Conservation (phyloP, 2,329 filamentous ascomycete species). For the Phialocephala subalpina region DNA sequence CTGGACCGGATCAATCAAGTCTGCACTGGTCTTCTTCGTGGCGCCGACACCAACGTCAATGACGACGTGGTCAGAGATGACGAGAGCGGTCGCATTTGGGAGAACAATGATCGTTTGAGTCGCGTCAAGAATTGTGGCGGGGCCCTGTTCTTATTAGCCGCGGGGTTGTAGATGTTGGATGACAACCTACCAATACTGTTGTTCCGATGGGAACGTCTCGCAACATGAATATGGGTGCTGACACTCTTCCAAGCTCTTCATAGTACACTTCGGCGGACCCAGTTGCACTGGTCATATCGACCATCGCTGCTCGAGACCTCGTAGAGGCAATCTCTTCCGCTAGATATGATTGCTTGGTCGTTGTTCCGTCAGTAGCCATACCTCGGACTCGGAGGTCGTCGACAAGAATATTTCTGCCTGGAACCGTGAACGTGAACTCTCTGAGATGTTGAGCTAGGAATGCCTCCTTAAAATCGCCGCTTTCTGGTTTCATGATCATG, state of each 20-base stretch:
- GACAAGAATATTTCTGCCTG: constrained; percentile 85
- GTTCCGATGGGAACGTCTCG: too few relatives aligned
- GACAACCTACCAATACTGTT: too few relatives aligned
- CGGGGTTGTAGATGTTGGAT: too few relatives aligned
- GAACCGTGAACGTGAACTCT: constrained; percentile 83
- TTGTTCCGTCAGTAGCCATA: constrained; percentile 61
- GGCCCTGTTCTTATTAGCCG: constrained; percentile 55
- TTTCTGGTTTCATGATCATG: constrained; percentile 81
- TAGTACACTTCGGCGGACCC: too few relatives aligned
- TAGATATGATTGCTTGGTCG: background rate
- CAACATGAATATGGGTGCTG: too few relatives aligned
- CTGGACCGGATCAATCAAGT: constrained; percentile 68
- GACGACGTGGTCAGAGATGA: constrained; percentile 82
- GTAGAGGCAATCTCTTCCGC: too few relatives aligned
- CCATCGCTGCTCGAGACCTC: too few relatives aligned
- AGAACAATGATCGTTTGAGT: constrained; percentile 91
- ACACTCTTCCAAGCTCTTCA: too few relatives aligned
- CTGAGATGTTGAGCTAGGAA: constrained; percentile 87
- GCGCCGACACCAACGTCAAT: constrained; percentile 63
- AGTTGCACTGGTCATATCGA: too few relatives aligned
- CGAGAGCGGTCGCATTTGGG: constrained; percentile 71
- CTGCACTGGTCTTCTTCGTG: background rate
- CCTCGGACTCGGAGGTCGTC: constrained; percentile 87
- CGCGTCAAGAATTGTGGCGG: constrained; percentile 84
- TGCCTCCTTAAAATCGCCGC: constrained; percentile 71